Conservation (phyloP, 257 asterid genomes). For the Capsicum chinense region DNA sequence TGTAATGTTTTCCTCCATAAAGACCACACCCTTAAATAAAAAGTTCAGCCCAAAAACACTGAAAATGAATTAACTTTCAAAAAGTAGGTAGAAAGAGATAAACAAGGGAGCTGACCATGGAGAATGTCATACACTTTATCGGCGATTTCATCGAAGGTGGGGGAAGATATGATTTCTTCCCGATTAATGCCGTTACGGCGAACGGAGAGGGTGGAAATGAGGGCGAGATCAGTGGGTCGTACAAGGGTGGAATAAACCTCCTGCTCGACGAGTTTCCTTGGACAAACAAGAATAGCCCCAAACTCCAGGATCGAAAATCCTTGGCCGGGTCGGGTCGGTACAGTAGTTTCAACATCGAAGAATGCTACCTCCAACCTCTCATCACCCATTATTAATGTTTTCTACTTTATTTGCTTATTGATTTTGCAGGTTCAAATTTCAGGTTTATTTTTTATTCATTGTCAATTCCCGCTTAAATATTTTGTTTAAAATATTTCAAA, state of each 20-base stretch:
- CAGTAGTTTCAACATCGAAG: slow-evolving; percentile 92
- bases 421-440: slow-evolving; percentile 7
- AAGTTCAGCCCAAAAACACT: slow-evolving; percentile 5
- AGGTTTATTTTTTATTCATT: not conserved
- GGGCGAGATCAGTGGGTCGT: slow-evolving; percentile 72
- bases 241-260: slow-evolving; percentile 74
- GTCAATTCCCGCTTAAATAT: not conserved
- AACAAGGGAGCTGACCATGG: slow-evolving; percentile 52
- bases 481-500: not conserved
- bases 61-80: not conserved
- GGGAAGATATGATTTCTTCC: slow-evolving; percentile 72
- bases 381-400: slow-evolving; percentile 36
- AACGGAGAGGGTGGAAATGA: slow-evolving; percentile 66
- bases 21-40: not conserved
- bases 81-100: not conserved
- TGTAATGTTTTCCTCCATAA: too few relatives aligned
- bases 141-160: slow-evolving; percentile 74
- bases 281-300: slow-evolving; percentile 91
- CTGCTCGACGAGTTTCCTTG: slow-evolving; percentile 87
- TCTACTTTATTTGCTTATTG: not conserved
- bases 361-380: slow-evolving; percentile 83
- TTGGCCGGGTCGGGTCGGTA: slow-evolving; percentile 75
- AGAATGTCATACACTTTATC: slow-evolving; percentile 76
- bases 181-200: slow-evolving; percentile 81
- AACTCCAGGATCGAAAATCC: slow-evolving; percentile 79